These are phyloP conservation scores for Penicillium crystallinum DNA, from an alignment of 495 filamentous ascomycete genomes.

Conservation along the genomic window DNA sequence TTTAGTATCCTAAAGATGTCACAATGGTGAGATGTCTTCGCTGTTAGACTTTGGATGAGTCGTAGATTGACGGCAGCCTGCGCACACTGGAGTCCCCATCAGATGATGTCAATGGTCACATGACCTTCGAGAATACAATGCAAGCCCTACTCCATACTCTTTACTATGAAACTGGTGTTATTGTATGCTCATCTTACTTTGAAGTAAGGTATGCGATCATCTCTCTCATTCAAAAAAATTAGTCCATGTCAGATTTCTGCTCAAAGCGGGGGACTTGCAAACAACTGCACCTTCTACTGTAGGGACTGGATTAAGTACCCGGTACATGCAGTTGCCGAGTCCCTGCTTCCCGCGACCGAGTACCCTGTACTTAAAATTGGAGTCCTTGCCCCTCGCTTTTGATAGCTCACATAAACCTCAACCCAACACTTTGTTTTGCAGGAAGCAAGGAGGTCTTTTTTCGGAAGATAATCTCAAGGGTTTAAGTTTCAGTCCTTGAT, in stretches of 20 bases:
- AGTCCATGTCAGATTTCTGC: not conserved
- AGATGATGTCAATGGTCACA: slow-evolving; percentile 7
- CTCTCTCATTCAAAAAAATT: not conserved
- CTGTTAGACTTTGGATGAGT: not conserved
- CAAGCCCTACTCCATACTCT: no score
- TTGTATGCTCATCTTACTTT: not conserved
- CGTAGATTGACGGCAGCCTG: not conserved
- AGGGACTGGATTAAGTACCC: not conserved
- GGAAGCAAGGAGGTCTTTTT: not conserved
- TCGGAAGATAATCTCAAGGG: not conserved
- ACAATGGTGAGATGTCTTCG: not conserved
- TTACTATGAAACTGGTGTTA: no score
- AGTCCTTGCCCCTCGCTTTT: not conserved
- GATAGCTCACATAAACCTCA: slow-evolving; percentile 1
- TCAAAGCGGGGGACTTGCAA: not conserved
- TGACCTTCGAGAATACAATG: not conserved
- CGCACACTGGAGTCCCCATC: not conserved
- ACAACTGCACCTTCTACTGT: not conserved
- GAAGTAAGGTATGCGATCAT: no score
- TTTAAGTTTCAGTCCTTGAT: no score
- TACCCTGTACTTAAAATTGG: not conserved
- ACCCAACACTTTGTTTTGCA: not conserved
- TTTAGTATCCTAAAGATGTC: not conserved
- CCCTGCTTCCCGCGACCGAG: not conserved
- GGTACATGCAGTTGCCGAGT: not conserved